Base-by-base conservation (phyloP, 2,329 filamentous ascomycete species). In the Karstenula rhodostoma region DNA sequence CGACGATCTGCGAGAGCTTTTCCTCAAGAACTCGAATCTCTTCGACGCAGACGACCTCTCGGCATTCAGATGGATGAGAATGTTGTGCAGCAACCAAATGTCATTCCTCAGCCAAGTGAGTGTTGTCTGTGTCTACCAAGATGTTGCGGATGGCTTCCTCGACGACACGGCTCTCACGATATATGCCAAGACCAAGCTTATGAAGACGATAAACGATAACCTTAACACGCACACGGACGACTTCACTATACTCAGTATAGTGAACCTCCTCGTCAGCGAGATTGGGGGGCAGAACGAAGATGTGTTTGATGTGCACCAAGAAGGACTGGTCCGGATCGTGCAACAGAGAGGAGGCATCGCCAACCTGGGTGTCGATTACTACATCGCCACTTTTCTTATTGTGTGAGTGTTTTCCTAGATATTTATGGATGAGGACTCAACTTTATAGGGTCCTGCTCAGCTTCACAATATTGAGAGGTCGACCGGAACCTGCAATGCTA, bases 21-120 rank as follows among this genome's bases (percentile, higher is more conserved):
- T 75, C 62, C 63, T 75, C 4, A 48, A 63, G 15, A 65, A 19
- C 37, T 66, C 62, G 2, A 56, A 63, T 3, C 64, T 70, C 25
- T 69, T 71, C 50, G 66, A 63, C 47, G 15, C 29, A 12, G 62
- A 69, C 70, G 71, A 72, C 43, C 5, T 47, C 4, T 17, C 52
- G 58, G 58, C 43, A 23, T 59, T n/a, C 75, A 73, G 72, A 69
- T 76, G 68, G 65, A 65, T 29, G 42, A 47, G 52, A 23, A 58
- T 59, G 19, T 55, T 76, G 6, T 77, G 73, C 64, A 62, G 63
- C 48, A 69, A 67, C 33, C 68, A 56, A 29, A 68, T 74, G 56
- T 73, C 72, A 1, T 73, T 76, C 32, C 67, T 77, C n/a, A 73
- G 73, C 40, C 73, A 76, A 54, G 67, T 75, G 43, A 72, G 69